These are phyloP conservation scores for baker's yeast (Saccharomyces cerevisiae) DNA, from an alignment of 805 yeast species.

Conservation along the genomic window DNA sequence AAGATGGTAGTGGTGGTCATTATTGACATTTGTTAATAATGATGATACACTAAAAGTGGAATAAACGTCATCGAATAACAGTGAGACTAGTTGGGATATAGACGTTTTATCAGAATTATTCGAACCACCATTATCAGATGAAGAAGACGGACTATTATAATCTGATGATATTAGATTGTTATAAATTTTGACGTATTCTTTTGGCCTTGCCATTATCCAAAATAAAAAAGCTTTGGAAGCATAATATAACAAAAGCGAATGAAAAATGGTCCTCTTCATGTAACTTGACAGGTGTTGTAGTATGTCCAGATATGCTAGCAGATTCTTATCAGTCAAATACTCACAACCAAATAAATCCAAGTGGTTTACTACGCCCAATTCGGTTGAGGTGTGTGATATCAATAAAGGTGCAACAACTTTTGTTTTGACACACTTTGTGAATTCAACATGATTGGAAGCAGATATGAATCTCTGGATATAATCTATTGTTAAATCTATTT, in stretches of 20 bases:
- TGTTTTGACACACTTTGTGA: slow-evolving; percentile 26
- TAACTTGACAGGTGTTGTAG: slow-evolving; percentile 30
- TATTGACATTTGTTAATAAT: slow-evolving; percentile 7
- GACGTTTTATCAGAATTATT: not conserved
- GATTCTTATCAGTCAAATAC: slow-evolving; percentile 32
- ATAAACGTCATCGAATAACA: slow-evolving; percentile 17
- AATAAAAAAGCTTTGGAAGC: slow-evolving; percentile 36
- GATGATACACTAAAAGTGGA: slow-evolving; percentile 12
- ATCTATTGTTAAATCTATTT: slow-evolving; percentile 35
- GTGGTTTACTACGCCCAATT: slow-evolving; percentile 34
- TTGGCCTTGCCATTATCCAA: slow-evolving; percentile 43
- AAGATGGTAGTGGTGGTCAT: not conserved
- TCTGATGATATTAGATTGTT: slow-evolving; percentile 3
- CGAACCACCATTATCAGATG: not conserved
- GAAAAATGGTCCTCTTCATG: slow-evolving; percentile 37
- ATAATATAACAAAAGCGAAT: slow-evolving; percentile 36
- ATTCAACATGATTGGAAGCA: slow-evolving; percentile 40
- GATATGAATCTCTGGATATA: slow-evolving; percentile 38
- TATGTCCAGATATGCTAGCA: slow-evolving; percentile 33
- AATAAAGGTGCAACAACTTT: slow-evolving; percentile 18
- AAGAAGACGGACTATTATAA: not conserved
- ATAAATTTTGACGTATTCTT: slow-evolving; percentile 31
- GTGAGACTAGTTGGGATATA: slow-evolving; percentile 11
- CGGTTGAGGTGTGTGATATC: slow-evolving; percentile 32
- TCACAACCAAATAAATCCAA: slow-evolving; percentile 38